Percentiles rank a stretch among this genome's conserved stretches.
phyloP scores from a whole-genome alignment of 2,329 filamentous ascomycete genomes.

The Fusarium kyushuense region DNA sequence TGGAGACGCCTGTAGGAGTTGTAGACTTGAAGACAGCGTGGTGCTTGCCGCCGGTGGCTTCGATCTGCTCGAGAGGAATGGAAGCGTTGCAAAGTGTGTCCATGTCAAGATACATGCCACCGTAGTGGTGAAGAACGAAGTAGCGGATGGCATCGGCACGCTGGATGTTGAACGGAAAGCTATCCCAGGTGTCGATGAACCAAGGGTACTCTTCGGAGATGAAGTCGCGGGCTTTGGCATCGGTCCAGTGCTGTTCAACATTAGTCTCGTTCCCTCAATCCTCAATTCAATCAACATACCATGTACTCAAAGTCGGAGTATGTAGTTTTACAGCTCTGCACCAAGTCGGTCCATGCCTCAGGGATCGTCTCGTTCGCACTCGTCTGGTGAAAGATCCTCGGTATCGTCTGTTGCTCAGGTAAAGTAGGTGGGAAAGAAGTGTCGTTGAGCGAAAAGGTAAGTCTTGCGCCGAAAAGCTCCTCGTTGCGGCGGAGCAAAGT shows the following conservation, averaged over 20 bases:
- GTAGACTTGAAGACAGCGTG: slow-evolving; percentile 60
- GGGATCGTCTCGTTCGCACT: slow-evolving; percentile 78
- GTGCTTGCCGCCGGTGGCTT: slow-evolving; percentile 38
- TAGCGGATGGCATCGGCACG: slow-evolving; percentile 80
- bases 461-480: slow-evolving; percentile 48
- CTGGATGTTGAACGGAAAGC: slow-evolving; percentile 77
- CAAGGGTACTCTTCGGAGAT: slow-evolving; percentile 77
- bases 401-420: slow-evolving; percentile 76
- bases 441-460: slow-evolving; percentile 67
- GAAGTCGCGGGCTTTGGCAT: slow-evolving; percentile 73
- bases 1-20: slow-evolving; percentile 81
- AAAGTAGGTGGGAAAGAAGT: slow-evolving; percentile 60
- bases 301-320: slow-evolving; percentile 81
- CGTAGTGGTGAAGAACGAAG: slow-evolving; percentile 78
- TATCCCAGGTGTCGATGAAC: slow-evolving; percentile 77
- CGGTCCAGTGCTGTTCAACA: slow-evolving; percentile 74
- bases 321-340: slow-evolving; percentile 73
- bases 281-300: slow-evolving; percentile 53
- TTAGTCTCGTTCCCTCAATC: neutral
- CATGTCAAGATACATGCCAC: slow-evolving; percentile 78
- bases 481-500: slow-evolving; percentile 68
- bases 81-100: slow-evolving; percentile 50
- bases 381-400: slow-evolving; percentile 82
- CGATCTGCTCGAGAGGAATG: slow-evolving; percentile 48
- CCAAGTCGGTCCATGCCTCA: slow-evolving; percentile 72